Evolutionary conservation across 2,329 filamentous ascomycete genomes (phyloP).

Genomic region (Nemania abortiva): DNA sequence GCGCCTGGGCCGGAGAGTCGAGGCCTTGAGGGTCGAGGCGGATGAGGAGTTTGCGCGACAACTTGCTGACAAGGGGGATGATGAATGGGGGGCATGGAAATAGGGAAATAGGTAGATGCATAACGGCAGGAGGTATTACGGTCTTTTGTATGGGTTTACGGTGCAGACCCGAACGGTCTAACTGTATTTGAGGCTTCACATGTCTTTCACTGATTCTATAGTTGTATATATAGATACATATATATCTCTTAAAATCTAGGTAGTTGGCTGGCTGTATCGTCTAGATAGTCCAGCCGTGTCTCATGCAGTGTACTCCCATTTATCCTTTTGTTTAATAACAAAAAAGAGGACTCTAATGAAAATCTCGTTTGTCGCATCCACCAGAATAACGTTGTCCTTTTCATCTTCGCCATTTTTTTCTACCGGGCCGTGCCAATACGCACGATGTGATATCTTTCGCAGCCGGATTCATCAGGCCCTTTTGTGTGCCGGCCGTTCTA

Average conservation of each 20-base stretch:
- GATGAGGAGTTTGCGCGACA: constrained; percentile 62
- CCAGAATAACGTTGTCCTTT: constrained; percentile 11
- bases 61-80: constrained; percentile 51
- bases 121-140: not conserved
- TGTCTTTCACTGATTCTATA: not conserved
- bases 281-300: not conserved
- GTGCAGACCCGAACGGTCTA: constrained; percentile 12
- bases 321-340: not conserved
- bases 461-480: not conserved
- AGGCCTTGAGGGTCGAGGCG: constrained; percentile 57
- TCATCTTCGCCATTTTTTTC: constrained; percentile 10
- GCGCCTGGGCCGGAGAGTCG: constrained; percentile 38
- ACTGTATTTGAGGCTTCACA: not conserved
- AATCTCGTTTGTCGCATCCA: not conserved
- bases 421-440: not conserved
- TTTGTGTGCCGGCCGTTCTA: not conserved
- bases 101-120: constrained; percentile 18
- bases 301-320: not conserved
- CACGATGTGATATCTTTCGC: not conserved
- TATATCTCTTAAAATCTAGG: too few species aligned
- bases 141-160: not conserved
- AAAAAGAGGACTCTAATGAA: not conserved
- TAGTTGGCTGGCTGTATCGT: too few species aligned
- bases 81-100: constrained; percentile 25
- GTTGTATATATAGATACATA: not conserved